A percentile compares a stretch with the other conserved stretches of the same genome.
Evolutionary conservation across 1,139 yeast genomes (phyloP).

Genomic region (Kluyveromyces sp.): DNA sequence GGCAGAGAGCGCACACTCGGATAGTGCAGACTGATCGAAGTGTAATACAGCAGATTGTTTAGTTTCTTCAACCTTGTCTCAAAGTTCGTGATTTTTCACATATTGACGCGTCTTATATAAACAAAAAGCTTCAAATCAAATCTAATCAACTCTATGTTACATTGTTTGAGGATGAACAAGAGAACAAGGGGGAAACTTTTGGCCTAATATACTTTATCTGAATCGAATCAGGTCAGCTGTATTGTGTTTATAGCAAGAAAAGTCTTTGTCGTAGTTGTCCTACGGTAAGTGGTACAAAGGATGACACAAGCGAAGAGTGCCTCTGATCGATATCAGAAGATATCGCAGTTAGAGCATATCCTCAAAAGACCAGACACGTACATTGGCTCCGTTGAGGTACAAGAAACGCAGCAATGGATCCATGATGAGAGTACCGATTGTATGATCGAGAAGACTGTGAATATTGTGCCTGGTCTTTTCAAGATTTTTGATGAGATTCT

Average conservation of each 20-base stretch:
- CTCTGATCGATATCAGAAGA: slow-evolving; percentile 84
- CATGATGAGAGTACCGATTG: slow-evolving; percentile 61
- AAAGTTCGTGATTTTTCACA: too few species aligned
- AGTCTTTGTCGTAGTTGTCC: background rate
- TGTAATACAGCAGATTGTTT: too few species aligned
- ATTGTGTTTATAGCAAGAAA: background rate
- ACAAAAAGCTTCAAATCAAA: background rate
- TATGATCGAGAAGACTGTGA: slow-evolving; percentile 66
- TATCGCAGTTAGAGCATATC: slow-evolving; percentile 93
- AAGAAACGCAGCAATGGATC: slow-evolving; percentile 81
- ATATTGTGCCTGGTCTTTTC: slow-evolving; percentile 89
- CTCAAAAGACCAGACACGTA: slow-evolving; percentile 96
- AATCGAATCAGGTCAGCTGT: background rate
- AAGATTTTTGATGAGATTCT: slow-evolving; percentile 95
- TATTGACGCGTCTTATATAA: background rate
- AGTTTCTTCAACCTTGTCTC: too few species aligned
- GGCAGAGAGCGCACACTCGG: too few species aligned
- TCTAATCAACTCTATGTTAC: background rate
- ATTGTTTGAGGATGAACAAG: too few species aligned
- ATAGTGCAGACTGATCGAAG: too few species aligned
- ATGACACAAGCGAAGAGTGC: slow-evolving; percentile 37
- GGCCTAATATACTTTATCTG: too few species aligned
- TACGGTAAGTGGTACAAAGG: background rate
- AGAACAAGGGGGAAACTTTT: too few species aligned
- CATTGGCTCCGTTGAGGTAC: slow-evolving; percentile 87